Evolutionary conservation across 768 basidiomycete genomes (phyloP), one percentile per base, ranked within the genome.

Genomic region (Pulveroboletus sp.): DNA sequence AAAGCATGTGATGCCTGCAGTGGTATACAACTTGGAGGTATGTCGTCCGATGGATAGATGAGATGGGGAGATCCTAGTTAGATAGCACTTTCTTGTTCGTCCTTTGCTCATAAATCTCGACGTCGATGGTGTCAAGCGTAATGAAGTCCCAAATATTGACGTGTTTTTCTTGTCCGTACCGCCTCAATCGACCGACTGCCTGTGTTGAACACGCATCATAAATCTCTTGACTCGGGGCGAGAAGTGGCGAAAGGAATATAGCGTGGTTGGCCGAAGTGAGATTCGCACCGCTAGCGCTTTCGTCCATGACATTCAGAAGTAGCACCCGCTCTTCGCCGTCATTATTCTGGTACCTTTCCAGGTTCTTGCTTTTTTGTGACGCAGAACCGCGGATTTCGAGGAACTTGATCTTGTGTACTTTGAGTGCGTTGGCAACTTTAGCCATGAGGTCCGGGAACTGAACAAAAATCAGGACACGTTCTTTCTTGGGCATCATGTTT

Each of bases 381-480:
- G 89, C 85, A 5, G 80, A 78, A 35, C 93, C 92, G 49, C 80
- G 82, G 69, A 95, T 90, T 62, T 91, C 85, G 43, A 90, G 76
- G 71, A 81, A 91, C 36, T 76, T 75, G 59, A 97, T 81, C 37
- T 81, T 78, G 62, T 90, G 77, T 45, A 80, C 79, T 2, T 66
- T 72, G 54, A 97, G 78, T 0, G 92, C 90, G 52, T 92, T 87
- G 8, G 83, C 82, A 25, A 97, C 89, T 67, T 95, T 97, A 63
- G 83, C 83, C 80, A 89, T 91, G 50, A 97, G 77, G 69, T 97
- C 94, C 6, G 82, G 85, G 76, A 94, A 97, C 62, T 97, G 94
- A n/a, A 95, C 89, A 69, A 97, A 97, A 52, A 97, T 80, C 37
- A 97, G 79, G 16, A 94, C 80, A 8, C 90, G 84, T 58, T 97